Evolutionary conservation across 352 stramenopile species (phyloP).

Genomic region (Phytophthora ohioensis): DNA sequence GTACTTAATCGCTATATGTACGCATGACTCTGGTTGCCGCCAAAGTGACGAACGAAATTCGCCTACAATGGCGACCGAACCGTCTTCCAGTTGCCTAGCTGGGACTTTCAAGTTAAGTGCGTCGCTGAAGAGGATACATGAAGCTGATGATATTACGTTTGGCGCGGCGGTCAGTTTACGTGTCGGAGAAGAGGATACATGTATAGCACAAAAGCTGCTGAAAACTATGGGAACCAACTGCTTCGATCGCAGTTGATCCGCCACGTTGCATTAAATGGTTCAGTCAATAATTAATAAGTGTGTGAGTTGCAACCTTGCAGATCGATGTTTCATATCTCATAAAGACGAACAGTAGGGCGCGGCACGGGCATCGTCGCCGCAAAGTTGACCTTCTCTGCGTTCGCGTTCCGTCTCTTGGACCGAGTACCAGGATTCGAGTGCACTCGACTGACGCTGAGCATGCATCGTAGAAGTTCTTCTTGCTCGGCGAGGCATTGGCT

Average conservation of each 20-base stretch:
- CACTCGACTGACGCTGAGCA: slow-evolving; percentile 42
- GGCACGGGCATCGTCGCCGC: slow-evolving; percentile 35
- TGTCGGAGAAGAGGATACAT: too few relatives aligned
- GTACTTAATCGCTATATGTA: neutral
- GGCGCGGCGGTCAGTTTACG: too few relatives aligned
- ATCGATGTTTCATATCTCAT: slow-evolving; percentile 31
- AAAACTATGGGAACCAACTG: slow-evolving; percentile 1
- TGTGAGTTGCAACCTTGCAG: slow-evolving; percentile 5
- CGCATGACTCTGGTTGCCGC: neutral
- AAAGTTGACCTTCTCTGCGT: slow-evolving; percentile 26
- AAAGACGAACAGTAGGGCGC: slow-evolving; percentile 29
- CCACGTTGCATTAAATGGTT: neutral
- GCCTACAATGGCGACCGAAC: too few relatives aligned
- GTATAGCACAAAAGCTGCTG: too few relatives aligned
- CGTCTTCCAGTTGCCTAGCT: too few relatives aligned
- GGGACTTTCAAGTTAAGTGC: too few relatives aligned
- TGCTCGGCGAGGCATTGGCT: slow-evolving; percentile 55
- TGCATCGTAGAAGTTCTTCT: slow-evolving; percentile 49
- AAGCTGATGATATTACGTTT: too few relatives aligned
- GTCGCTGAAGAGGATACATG: too few relatives aligned
- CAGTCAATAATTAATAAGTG: slow-evolving; percentile 28
- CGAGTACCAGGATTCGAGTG: slow-evolving; percentile 25
- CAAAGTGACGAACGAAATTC: slow-evolving; percentile 1
- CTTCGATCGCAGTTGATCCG: slow-evolving; percentile 24
- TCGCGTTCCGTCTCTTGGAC: slow-evolving; percentile 18